These are phyloP conservation scores for Thermochaetoides dissita DNA, from an alignment of 2,329 filamentous ascomycete species.

Conservation along the genomic window DNA sequence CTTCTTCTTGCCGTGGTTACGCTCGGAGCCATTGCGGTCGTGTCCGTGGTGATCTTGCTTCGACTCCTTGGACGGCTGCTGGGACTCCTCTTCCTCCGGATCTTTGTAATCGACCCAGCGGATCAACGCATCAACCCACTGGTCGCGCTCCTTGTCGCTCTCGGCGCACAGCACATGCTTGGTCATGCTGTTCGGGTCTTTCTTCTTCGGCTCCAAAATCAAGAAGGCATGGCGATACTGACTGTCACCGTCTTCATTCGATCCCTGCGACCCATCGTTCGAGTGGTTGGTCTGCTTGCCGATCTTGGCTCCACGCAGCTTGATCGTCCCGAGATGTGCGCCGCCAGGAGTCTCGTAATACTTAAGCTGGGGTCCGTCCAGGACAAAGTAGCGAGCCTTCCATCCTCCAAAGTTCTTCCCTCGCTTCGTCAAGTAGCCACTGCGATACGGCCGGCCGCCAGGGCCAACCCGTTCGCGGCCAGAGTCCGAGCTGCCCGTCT, in stretches of 20 bases:
- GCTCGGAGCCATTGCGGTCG: slow-evolving; percentile 22
- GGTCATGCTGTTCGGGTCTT: slow-evolving; percentile 75
- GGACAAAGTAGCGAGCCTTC: slow-evolving; percentile 64
- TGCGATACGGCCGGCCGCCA: slow-evolving; percentile 57
- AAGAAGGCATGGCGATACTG: slow-evolving; percentile 95
- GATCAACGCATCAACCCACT: slow-evolving; percentile 82
- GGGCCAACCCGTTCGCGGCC: slow-evolving; percentile 34
- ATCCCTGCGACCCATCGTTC: slow-evolving; percentile 44
- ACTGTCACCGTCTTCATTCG: slow-evolving; percentile 65
- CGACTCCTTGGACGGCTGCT: slow-evolving; percentile 19
- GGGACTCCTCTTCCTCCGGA: slow-evolving; percentile 37
- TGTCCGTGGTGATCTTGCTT: slow-evolving; percentile 21
- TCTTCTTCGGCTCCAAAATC: slow-evolving; percentile 89
- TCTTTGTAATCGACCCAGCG: slow-evolving; percentile 74
- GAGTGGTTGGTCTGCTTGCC: slow-evolving; percentile 69
- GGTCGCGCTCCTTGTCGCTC: slow-evolving; percentile 80
- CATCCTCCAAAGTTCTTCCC: slow-evolving; percentile 98
- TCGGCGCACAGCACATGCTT: slow-evolving; percentile 93
- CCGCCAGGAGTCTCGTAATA: slow-evolving; percentile 90
- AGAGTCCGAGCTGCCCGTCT: slow-evolving; percentile 29
- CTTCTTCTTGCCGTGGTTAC: slow-evolving; percentile 32
- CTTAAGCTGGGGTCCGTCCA: slow-evolving; percentile 52
- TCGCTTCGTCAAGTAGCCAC: slow-evolving; percentile 86
- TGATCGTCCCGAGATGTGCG: slow-evolving; percentile 83
- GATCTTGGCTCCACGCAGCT: slow-evolving; percentile 79